phyloP scores from a whole-genome alignment of 2,329 filamentous ascomycete species.

The Nemania sp. region DNA sequence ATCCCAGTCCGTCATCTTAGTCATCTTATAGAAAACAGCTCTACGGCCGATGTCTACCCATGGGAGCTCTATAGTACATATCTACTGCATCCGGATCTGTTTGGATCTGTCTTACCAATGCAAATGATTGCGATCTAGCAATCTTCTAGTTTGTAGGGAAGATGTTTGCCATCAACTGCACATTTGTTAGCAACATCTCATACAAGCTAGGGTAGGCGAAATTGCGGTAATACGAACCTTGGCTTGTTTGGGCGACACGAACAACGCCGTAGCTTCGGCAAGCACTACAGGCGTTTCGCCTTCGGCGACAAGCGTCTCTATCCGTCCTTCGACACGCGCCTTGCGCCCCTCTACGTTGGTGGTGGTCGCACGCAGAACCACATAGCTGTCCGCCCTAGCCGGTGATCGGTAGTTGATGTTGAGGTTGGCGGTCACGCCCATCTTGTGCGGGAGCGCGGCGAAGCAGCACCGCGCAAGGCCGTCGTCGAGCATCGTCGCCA shows the following conservation, averaged over 20 bases:
- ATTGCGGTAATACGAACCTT: constrained; percentile 65
- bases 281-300: constrained; percentile 68
- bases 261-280: constrained; percentile 83
- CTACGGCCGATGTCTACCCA: not conserved
- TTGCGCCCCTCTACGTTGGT: constrained; percentile 88
- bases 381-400: constrained; percentile 71
- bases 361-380: constrained; percentile 79
- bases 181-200: constrained; percentile 10
- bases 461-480: constrained; percentile 88
- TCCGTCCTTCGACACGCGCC: constrained; percentile 86
- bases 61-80: not conserved
- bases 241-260: constrained; percentile 84
- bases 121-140: not conserved
- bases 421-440: constrained; percentile 84
- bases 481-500: constrained; percentile 93
- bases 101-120: not conserved
- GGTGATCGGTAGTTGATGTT: constrained; percentile 83
- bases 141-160: constrained; percentile 37
- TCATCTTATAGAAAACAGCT: too few relatives aligned
- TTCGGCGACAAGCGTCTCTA: constrained; percentile 73
- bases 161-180: constrained; percentile 44
- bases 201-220: too few relatives aligned
- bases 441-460: constrained; percentile 80
- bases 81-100: constrained; percentile 2
- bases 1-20: too few relatives aligned